Conservation (phyloP, 2,329 filamentous ascomycete species). For the Trichoderma sp. region DNA sequence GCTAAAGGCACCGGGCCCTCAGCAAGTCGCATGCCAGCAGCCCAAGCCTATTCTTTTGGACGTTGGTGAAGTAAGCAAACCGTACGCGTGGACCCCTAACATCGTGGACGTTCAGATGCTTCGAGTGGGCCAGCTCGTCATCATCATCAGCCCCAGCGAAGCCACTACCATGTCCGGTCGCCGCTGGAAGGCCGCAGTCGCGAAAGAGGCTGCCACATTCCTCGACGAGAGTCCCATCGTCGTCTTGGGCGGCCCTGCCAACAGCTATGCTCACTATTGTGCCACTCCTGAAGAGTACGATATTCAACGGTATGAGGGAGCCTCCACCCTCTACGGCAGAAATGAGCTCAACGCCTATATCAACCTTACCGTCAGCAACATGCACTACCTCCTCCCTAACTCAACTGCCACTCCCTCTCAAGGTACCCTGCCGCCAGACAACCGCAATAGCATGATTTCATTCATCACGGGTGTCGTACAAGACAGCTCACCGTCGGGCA, state of each 20-base stretch:
- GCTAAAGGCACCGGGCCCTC: constrained; percentile 67
- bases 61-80: constrained; percentile 74
- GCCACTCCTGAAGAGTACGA: constrained; percentile 77
- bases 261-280: constrained; percentile 86
- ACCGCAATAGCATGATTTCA: constrained; percentile 71
- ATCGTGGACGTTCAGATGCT: constrained; percentile 86
- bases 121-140: constrained; percentile 79
- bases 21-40: constrained; percentile 74
- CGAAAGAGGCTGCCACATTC: constrained; percentile 50
- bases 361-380: constrained; percentile 73
- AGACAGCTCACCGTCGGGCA: constrained; percentile 67
- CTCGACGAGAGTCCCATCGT: constrained; percentile 64
- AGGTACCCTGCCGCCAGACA: constrained; percentile 73
- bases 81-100: constrained; percentile 89
- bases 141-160: constrained; percentile 84
- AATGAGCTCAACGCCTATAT: constrained; percentile 85
- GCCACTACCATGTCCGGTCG: constrained; percentile 91
- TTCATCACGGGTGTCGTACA: constrained; percentile 81
- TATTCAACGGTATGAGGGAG: constrained; percentile 92
- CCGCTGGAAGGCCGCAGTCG: constrained; percentile 76
- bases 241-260: constrained; percentile 84
- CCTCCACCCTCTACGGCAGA: constrained; percentile 83
- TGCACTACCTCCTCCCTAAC: constrained; percentile 42
- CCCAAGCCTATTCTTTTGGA: constrained; percentile 86
- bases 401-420: constrained; percentile 44